Conservation (phyloP, 129 eudicot species). For the Logfia minima region DNA sequence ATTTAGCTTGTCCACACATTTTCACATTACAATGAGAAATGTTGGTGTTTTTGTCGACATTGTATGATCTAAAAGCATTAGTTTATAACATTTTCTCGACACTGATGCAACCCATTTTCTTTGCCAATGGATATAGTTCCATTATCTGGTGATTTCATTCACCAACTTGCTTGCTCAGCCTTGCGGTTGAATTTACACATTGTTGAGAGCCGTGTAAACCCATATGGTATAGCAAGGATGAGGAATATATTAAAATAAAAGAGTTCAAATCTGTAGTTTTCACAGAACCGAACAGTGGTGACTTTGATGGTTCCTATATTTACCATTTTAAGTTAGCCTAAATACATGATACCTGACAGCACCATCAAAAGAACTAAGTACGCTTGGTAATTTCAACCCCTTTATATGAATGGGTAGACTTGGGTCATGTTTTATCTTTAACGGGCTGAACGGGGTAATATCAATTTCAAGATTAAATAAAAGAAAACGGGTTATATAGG, state of each 20-base stretch:
- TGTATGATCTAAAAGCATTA: slow-evolving; percentile 7
- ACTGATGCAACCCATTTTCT: neutral
- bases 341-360: neutral
- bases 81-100: neutral
- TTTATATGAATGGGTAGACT: too few species aligned
- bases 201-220: neutral
- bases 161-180: neutral
- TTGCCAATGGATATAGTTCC: neutral
- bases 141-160: too few species aligned
- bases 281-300: neutral
- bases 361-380: neutral
- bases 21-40: slow-evolving; percentile 1
- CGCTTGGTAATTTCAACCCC: neutral
- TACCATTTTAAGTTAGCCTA: too few species aligned
- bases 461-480: too few species aligned
- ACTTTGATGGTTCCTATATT: neutral
- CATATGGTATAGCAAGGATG: neutral
- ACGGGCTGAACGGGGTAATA: too few species aligned
- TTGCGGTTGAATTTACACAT: neutral
- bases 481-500: neutral
- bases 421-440: neutral
- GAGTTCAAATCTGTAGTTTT: neutral
- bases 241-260: neutral
- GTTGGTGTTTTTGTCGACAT: neutral
- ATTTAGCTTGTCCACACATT: neutral